A percentile compares a stretch with the other conserved stretches of the same genome.
phyloP scores from a whole-genome alignment of 2,329 filamentous ascomycete species.

The Pseudodiploospora longispora region DNA sequence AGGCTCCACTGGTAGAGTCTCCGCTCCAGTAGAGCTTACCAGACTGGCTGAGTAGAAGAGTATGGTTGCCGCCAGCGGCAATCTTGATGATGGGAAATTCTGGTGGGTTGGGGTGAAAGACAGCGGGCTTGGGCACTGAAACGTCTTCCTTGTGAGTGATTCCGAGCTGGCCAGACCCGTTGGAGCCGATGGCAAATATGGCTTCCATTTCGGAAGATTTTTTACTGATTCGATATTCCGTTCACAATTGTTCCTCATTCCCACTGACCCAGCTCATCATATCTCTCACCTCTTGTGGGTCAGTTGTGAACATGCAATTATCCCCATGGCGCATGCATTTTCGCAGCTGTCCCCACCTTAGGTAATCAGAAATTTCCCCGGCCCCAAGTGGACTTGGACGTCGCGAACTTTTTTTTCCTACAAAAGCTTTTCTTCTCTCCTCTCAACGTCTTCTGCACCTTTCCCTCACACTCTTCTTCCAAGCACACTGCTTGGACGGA shows the following conservation, averaged over 20 bases:
- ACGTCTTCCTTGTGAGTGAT: constrained; percentile 65
- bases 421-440: constrained; percentile 10
- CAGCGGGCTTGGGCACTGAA: constrained; percentile 53
- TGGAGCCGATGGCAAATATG: constrained; percentile 66
- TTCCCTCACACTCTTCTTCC: constrained; percentile 5
- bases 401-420: background rate
- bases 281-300: too few relatives aligned
- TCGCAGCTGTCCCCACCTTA: too few relatives aligned
- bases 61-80: constrained; percentile 77
- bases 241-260: too few relatives aligned
- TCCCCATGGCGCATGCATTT: too few relatives aligned
- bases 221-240: too few relatives aligned
- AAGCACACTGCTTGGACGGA: background rate
- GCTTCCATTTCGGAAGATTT: constrained; percentile 29
- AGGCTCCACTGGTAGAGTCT: constrained; percentile 46
- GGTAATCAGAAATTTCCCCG: constrained; percentile 1
- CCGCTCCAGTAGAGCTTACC: constrained; percentile 60
- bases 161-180: constrained; percentile 67
- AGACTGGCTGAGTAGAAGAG: constrained; percentile 56
- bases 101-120: constrained; percentile 40
- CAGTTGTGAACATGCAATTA: too few relatives aligned
- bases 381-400: background rate
- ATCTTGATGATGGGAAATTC: constrained; percentile 30
- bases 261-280: too few relatives aligned
- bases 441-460: constrained; percentile 7